phyloP scores from a whole-genome alignment of 257 asterid genomes.

The Sherardia arvensis region DNA sequence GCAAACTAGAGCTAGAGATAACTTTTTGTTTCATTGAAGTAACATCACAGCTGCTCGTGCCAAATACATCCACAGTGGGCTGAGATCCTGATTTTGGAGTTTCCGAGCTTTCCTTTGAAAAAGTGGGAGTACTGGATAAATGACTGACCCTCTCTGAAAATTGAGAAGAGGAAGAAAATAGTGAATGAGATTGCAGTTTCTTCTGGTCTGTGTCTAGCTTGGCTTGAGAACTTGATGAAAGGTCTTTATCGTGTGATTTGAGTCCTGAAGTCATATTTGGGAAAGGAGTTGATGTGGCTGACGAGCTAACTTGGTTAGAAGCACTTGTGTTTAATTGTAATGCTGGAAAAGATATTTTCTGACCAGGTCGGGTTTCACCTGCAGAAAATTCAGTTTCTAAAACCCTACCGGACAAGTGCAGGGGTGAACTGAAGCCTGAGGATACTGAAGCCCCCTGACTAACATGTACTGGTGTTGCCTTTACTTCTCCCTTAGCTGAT shows the following conservation, averaged over 20 bases:
- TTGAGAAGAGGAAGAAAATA: slow-evolving; percentile 24
- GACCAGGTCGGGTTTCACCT: slow-evolving; percentile 21
- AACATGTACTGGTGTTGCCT: not conserved
- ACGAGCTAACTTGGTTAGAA: slow-evolving; percentile 19
- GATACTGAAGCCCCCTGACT: slow-evolving; percentile 24
- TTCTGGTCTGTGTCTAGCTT: slow-evolving; percentile 23
- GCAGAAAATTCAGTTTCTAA: slow-evolving; percentile 22
- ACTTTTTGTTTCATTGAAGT: slow-evolving; percentile 13
- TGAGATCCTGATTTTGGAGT: slow-evolving; percentile 25
- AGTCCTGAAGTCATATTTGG: slow-evolving; percentile 33
- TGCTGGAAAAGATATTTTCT: slow-evolving; percentile 7
- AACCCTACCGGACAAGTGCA: slow-evolving; percentile 23
- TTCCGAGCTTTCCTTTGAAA: slow-evolving; percentile 19
- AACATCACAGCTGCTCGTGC: slow-evolving; percentile 25
- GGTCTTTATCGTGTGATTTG: slow-evolving; percentile 17
- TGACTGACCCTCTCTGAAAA: slow-evolving; percentile 17
- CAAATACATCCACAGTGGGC: slow-evolving; percentile 20
- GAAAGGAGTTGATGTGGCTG: slow-evolving; percentile 25
- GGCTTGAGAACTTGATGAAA: slow-evolving; percentile 27
- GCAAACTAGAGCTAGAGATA: slow-evolving; percentile 13
- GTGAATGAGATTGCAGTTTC: slow-evolving; percentile 28
- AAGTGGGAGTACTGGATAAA: slow-evolving; percentile 23
- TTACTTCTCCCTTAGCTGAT: not conserved
- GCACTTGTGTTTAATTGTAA: slow-evolving; percentile 10
- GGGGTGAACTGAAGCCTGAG: slow-evolving; percentile 28